Percentiles rank a stretch among this genome's conserved stretches.
Conservation (phyloP, 2,329 filamentous ascomycete species). For the Scedosporium dehoogii region DNA sequence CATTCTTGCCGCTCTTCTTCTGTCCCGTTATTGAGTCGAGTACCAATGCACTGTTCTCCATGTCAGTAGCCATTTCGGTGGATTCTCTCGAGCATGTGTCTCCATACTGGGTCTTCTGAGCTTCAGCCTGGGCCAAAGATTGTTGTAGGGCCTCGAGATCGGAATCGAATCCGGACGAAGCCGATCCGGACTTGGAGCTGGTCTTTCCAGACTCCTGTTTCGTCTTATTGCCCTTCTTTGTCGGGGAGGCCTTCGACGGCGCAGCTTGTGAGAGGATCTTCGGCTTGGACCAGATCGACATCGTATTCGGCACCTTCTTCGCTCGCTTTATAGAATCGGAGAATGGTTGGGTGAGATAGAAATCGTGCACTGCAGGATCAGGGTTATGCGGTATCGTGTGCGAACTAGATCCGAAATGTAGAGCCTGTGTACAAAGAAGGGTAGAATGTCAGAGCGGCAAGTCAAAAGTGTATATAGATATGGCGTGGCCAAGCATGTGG, state of each 20-base stretch:
- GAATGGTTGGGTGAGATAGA: conserved; percentile 45
- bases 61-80: conserved; percentile 19
- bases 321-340: conserved; percentile 32
- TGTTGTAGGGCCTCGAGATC: conserved; percentile 40
- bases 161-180: conserved; percentile 33
- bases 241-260: background rate
- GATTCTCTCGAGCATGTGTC: conserved; percentile 2
- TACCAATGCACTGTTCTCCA: conserved; percentile 16
- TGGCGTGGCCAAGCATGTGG: background rate
- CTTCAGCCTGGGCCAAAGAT: conserved; percentile 30
- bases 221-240: conserved; percentile 4
- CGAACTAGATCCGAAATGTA: conserved; percentile 42
- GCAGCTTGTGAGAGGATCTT: conserved; percentile 2
- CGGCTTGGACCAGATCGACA: conserved; percentile 34
- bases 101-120: conserved; percentile 25
- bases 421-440: conserved; percentile 27
- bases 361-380: conserved; percentile 41
- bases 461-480: background rate
- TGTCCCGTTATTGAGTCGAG: conserved; percentile 22
- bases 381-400: conserved; percentile 34
- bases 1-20: conserved; percentile 23
- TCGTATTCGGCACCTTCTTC: conserved; percentile 39
- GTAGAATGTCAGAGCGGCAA: background rate
- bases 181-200: conserved; percentile 21
- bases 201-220: conserved; percentile 19